Percentiles rank a stretch among this genome's conserved stretches.
Conservation (phyloP, 441 rosid genomes). For the Pelargonium australe region DNA sequence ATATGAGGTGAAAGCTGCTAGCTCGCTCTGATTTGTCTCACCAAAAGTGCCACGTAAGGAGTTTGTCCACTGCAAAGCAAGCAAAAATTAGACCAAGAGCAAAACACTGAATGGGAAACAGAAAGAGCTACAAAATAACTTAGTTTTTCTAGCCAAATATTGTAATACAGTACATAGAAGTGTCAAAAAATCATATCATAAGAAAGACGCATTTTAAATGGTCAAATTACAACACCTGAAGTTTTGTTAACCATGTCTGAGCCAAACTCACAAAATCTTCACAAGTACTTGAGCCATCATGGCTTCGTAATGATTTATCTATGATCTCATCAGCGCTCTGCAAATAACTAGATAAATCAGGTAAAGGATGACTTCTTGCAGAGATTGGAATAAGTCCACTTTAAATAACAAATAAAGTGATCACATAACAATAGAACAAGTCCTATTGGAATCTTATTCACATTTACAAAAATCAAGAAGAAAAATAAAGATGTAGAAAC, state of each 20-base stretch:
- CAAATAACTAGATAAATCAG: constrained; percentile 27
- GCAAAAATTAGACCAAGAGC: constrained; percentile 16
- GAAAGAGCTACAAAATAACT: not conserved
- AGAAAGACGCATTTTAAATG: constrained; percentile 1
- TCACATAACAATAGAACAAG: not conserved
- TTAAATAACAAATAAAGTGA: not conserved
- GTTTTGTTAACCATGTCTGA: constrained; percentile 67
- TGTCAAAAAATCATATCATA: constrained; percentile 4
- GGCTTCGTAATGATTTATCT: constrained; percentile 51
- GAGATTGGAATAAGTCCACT: constrained; percentile 1
- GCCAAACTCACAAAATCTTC: constrained; percentile 77
- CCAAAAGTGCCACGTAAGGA: constrained; percentile 49
- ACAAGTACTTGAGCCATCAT: constrained; percentile 54
- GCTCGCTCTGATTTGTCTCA: constrained; percentile 89
- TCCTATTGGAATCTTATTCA: not conserved
- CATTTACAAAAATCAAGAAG: not conserved
- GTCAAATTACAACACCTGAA: constrained; percentile 43
- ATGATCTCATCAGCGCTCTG: constrained; percentile 77
- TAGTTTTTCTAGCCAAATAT: not conserved
- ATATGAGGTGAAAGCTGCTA: constrained; percentile 81
- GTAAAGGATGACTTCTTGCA: constrained; percentile 11
- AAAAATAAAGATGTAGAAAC: not conserved
- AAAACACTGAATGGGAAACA: not conserved
- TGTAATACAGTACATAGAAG: not conserved
- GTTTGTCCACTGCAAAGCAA: constrained; percentile 49